Conservation (phyloP, 768 basidiomycete species). For the Pulveroboletus sp. region DNA sequence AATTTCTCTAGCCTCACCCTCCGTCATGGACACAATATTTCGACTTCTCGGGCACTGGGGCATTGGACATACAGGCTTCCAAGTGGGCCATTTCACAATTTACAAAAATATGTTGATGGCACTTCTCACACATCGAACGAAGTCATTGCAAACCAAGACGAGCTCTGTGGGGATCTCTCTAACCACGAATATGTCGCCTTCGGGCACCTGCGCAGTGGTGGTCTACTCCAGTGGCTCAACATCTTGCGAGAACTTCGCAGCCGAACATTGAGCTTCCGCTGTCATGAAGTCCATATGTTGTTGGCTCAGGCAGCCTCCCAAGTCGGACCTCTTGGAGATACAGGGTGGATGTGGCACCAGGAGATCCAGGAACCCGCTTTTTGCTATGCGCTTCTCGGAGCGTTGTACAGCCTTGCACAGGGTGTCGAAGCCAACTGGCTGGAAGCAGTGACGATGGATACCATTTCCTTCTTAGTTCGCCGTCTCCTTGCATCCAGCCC, state of each 20-base stretch:
- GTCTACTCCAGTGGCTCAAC: constrained; percentile 49
- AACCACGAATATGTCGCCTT: constrained; percentile 46
- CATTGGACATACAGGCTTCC: constrained; percentile 33
- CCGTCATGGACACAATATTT: neutral
- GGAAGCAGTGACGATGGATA: constrained; percentile 29
- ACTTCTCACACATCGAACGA: constrained; percentile 41
- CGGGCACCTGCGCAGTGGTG: constrained; percentile 44
- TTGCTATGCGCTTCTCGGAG: constrained; percentile 30
- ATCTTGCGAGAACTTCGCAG: constrained; percentile 41
- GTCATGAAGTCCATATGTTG: constrained; percentile 39
- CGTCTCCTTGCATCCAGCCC: constrained; percentile 34
- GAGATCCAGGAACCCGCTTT: constrained; percentile 35
- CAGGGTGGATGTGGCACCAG: constrained; percentile 37
- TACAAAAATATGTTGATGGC: constrained; percentile 35
- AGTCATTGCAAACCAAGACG: constrained; percentile 39
- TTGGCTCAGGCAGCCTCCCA: constrained; percentile 45
- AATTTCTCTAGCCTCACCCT: constrained; percentile 29
- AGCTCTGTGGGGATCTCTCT: constrained; percentile 37
- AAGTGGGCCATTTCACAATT: constrained; percentile 27
- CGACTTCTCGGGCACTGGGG: constrained; percentile 15
- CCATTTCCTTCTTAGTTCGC: constrained; percentile 29
- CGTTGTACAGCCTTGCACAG: constrained; percentile 30
- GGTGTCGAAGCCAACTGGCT: constrained; percentile 42
- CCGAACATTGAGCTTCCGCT: constrained; percentile 36
- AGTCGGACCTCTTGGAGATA: constrained; percentile 29